These are phyloP conservation scores for Scheffersomyces amazonensis DNA, from an alignment of 805 yeast species.

Conservation along the genomic window DNA sequence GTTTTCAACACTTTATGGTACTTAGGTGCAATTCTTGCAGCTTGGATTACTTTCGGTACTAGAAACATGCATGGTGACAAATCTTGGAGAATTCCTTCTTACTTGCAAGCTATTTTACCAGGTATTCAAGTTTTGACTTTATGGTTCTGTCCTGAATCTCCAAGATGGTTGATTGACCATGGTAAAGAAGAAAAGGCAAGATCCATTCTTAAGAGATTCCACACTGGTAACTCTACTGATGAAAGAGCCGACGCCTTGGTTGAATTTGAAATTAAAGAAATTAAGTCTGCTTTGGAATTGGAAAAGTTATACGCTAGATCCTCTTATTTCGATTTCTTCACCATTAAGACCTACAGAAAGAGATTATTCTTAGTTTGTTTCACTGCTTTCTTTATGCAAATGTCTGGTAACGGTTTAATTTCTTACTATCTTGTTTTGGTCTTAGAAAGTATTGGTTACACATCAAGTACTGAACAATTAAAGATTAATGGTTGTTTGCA, in stretches of 20 bases:
- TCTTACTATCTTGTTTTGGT: slow-evolving; percentile 52
- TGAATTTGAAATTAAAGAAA: slow-evolving; percentile 39
- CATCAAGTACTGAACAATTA: slow-evolving; percentile 42
- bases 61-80: slow-evolving; percentile 24
- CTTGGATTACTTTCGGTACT: slow-evolving; percentile 51
- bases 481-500: slow-evolving; percentile 50
- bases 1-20: slow-evolving; percentile 52
- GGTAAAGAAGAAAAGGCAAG: slow-evolving; percentile 44
- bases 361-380: slow-evolving; percentile 35
- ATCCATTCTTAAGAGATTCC: slow-evolving; percentile 34
- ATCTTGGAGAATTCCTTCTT: slow-evolving; percentile 57
- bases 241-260: slow-evolving; percentile 24
- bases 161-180: slow-evolving; percentile 41
- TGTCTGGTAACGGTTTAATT: slow-evolving; percentile 52
- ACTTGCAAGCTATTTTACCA: slow-evolving; percentile 49
- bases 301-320: slow-evolving; percentile 32
- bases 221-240: slow-evolving; percentile 35
- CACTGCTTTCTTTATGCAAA: slow-evolving; percentile 39
- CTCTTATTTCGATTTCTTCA: slow-evolving; percentile 37
- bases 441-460: slow-evolving; percentile 51
- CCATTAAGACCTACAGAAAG: slow-evolving; percentile 37
- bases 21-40: slow-evolving; percentile 52
- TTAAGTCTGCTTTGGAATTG: slow-evolving; percentile 35
- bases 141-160: slow-evolving; percentile 47
- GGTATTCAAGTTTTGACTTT: slow-evolving; percentile 33